Conservation (phyloP, 2,329 filamentous ascomycete species). For the Aspergillus uvarum region DNA sequence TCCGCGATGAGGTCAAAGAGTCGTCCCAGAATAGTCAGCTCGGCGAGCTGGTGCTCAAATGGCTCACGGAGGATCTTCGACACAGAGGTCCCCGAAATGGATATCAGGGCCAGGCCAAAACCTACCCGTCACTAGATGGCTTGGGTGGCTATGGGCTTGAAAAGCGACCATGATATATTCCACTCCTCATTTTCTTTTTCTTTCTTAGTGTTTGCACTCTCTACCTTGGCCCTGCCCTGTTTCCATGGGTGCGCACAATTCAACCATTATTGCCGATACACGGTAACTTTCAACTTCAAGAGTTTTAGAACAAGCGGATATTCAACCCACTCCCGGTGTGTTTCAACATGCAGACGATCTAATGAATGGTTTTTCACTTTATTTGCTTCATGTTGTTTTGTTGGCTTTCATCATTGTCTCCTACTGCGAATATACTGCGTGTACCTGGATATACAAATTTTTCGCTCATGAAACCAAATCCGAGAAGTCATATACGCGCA, state of each 20-base stretch:
- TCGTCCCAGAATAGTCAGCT: slow-evolving; percentile 74
- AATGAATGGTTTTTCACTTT: neutral
- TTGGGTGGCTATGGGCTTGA: slow-evolving; percentile 65
- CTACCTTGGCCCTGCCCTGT: slow-evolving; percentile 16
- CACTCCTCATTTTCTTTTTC: slow-evolving; percentile 8
- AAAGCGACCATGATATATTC: slow-evolving; percentile 33
- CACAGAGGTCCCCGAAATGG: slow-evolving; percentile 74
- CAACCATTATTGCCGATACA: slow-evolving; percentile 17
- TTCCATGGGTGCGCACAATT: slow-evolving; percentile 17
- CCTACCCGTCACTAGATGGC: slow-evolving; percentile 56
- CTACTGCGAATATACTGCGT: neutral
- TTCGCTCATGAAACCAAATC: slow-evolving; percentile 28
- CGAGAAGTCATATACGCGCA: slow-evolving; percentile 41
- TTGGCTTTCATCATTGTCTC: neutral
- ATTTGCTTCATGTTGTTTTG: neutral
- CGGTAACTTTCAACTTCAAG: slow-evolving; percentile 16
- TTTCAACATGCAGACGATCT: slow-evolving; percentile 23
- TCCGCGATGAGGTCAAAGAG: slow-evolving; percentile 58
- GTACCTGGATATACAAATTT: slow-evolving; percentile 19
- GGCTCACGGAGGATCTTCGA: slow-evolving; percentile 78
- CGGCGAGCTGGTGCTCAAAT: slow-evolving; percentile 82
- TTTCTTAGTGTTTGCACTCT: slow-evolving; percentile 7
- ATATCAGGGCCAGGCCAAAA: slow-evolving; percentile 51
- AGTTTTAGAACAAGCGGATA: slow-evolving; percentile 15
- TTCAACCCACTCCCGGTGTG: slow-evolving; percentile 31